Evolutionary conservation across 768 basidiomycete genomes (phyloP).

Genomic region (Leccinellum luteum): DNA sequence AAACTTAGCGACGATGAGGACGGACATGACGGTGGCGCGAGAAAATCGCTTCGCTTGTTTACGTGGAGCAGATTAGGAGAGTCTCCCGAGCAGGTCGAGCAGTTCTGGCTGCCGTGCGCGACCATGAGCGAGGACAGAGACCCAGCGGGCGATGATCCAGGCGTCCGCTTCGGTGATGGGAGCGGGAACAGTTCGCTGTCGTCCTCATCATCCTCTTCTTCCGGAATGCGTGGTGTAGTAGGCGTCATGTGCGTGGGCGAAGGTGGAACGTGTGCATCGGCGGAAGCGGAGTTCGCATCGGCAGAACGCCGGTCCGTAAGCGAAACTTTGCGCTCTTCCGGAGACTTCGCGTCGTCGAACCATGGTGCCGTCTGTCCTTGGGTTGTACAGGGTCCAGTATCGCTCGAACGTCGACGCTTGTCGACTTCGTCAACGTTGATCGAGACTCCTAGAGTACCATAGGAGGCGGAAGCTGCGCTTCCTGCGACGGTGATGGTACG

Average conservation of each 20-base stretch:
- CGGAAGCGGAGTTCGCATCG: neutral
- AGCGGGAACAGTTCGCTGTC: constrained; percentile 57
- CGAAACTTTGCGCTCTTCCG: neutral
- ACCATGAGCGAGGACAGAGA: constrained; percentile 27
- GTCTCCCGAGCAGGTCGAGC: constrained; percentile 19
- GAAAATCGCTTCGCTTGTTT: constrained; percentile 7
- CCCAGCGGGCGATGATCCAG: constrained; percentile 37
- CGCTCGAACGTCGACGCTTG: constrained; percentile 49
- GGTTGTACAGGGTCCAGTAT: constrained; percentile 16
- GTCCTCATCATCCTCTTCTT: constrained; percentile 46
- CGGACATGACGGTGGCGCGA: constrained; percentile 20
- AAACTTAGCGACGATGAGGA: constrained; percentile 30
- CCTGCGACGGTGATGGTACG: constrained; percentile 28
- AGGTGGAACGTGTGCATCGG: constrained; percentile 1
- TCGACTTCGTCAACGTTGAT: constrained; percentile 67
- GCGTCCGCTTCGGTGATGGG: constrained; percentile 57
- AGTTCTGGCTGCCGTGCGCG: constrained; percentile 1
- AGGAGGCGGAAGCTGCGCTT: constrained; percentile 30
- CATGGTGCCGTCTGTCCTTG: neutral
- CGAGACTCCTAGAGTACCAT: constrained; percentile 28
- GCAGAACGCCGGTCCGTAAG: neutral
- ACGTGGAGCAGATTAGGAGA: neutral
- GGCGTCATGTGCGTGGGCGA: constrained; percentile 14
- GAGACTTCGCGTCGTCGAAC: neutral
- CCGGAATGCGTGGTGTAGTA: constrained; percentile 28